Conservation (phyloP, 257 asterid species). For the Plantago elongata region DNA sequence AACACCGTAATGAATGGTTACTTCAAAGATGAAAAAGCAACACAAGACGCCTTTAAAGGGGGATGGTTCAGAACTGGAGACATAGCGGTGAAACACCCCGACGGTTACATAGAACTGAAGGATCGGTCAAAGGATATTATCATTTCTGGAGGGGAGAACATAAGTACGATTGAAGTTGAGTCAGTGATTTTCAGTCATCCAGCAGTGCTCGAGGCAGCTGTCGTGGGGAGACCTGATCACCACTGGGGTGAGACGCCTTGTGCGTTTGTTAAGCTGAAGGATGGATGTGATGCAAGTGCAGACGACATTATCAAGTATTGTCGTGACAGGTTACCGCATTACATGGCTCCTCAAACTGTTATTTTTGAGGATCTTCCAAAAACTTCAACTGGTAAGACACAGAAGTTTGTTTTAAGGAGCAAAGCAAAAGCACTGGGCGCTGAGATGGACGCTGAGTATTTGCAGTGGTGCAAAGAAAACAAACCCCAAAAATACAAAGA, state of each 20-base stretch:
- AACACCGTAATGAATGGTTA: constrained; percentile 24
- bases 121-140: constrained; percentile 22
- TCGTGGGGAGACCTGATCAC: constrained; percentile 21
- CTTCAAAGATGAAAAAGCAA: constrained; percentile 14
- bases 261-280: constrained; percentile 27
- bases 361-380: constrained; percentile 22
- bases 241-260: constrained; percentile 25
- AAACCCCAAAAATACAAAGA: no score
- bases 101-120: constrained; percentile 23
- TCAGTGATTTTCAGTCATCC: constrained; percentile 21
- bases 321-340: constrained; percentile 15
- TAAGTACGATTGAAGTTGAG: constrained; percentile 24
- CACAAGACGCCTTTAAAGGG: constrained; percentile 21
- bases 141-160: constrained; percentile 26
- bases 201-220: constrained; percentile 22
- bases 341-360: constrained; percentile 17
- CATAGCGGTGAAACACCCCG: constrained; percentile 17
- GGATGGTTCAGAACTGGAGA: constrained; percentile 27
- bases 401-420: constrained; percentile 19
- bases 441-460: no score
- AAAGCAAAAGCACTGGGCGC: constrained; percentile 20
- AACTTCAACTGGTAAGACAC: constrained; percentile 23
- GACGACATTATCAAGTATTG: constrained; percentile 19
- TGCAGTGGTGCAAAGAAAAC: no score
- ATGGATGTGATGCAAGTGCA: constrained; percentile 17